Evolutionary conservation across 1,139 yeast genomes (phyloP).

Genomic region (Oligophagozyma castellii): DNA sequence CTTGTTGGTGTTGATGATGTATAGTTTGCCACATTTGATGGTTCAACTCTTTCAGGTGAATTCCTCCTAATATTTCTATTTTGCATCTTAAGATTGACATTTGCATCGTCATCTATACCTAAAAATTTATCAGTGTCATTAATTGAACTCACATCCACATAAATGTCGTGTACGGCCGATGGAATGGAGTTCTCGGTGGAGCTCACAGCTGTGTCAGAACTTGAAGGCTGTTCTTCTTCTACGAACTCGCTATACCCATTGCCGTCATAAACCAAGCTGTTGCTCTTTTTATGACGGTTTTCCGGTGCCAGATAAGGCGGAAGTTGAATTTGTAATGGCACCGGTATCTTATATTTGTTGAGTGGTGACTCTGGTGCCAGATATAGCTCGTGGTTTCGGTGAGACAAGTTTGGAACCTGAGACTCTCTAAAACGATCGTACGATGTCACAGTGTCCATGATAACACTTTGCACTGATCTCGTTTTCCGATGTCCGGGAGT

Average conservation of each 20-base stretch:
- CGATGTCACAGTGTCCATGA: constrained; percentile 16
- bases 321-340: constrained; percentile 25
- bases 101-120: constrained; percentile 23
- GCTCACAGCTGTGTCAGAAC: constrained; percentile 2
- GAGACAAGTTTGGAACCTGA: neutral
- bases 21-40: neutral
- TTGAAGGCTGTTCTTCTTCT: constrained; percentile 4
- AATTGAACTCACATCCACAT: constrained; percentile 12
- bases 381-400: constrained; percentile 12
- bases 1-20: constrained; percentile 1
- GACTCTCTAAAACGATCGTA: constrained; percentile 1
- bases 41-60: neutral
- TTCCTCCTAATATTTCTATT: constrained; percentile 14
- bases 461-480: constrained; percentile 19
- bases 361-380: constrained; percentile 25
- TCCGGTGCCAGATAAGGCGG: constrained; percentile 27
- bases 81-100: constrained; percentile 21
- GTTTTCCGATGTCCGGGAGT: constrained; percentile 6
- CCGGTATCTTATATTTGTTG: constrained; percentile 22
- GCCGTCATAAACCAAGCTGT: constrained; percentile 20
- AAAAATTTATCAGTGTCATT: constrained; percentile 13
- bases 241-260: constrained; percentile 16
- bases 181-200: constrained; percentile 16
- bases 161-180: constrained; percentile 18
- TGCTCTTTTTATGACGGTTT: constrained; percentile 17